Conservation (phyloP, 2,329 filamentous ascomycete genomes). For the Alternaria longipes region DNA sequence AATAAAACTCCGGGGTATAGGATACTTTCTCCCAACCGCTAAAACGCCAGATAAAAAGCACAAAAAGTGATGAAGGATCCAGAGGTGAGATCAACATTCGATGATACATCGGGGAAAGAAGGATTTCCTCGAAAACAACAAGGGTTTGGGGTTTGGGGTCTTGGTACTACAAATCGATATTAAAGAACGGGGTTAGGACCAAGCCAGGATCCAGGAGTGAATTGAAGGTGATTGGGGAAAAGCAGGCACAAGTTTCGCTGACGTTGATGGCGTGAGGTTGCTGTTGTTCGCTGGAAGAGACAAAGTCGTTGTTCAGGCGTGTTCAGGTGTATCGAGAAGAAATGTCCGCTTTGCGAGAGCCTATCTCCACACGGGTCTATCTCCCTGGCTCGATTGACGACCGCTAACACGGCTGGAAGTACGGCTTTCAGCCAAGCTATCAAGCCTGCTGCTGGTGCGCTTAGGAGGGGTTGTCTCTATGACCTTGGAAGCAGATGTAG, state of each 20-base stretch:
- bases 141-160: background rate
- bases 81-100: constrained; percentile 18
- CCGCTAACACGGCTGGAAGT: constrained; percentile 35
- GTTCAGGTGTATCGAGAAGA: constrained; percentile 7
- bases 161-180: constrained; percentile 25
- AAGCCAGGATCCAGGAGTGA: constrained; percentile 28
- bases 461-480: constrained; percentile 20
- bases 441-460: constrained; percentile 36
- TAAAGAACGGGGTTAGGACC: constrained; percentile 18
- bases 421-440: constrained; percentile 34
- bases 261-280: constrained; percentile 9
- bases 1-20: constrained; percentile 35
- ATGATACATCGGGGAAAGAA: constrained; percentile 11
- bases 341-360: constrained; percentile 20
- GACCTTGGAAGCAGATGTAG: constrained; percentile 31
- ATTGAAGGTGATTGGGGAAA: constrained; percentile 15
- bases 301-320: background rate
- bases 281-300: constrained; percentile 5
- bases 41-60: constrained; percentile 23
- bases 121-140: background rate
- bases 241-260: constrained; percentile 1
- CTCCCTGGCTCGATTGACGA: constrained; percentile 36
- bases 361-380: constrained; percentile 39
- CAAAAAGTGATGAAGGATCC: constrained; percentile 11
- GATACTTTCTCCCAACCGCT: constrained; percentile 33